Base-by-base conservation (phyloP, 768 basidiomycete genomes). In the Pleurotus citrinopileatus region DNA sequence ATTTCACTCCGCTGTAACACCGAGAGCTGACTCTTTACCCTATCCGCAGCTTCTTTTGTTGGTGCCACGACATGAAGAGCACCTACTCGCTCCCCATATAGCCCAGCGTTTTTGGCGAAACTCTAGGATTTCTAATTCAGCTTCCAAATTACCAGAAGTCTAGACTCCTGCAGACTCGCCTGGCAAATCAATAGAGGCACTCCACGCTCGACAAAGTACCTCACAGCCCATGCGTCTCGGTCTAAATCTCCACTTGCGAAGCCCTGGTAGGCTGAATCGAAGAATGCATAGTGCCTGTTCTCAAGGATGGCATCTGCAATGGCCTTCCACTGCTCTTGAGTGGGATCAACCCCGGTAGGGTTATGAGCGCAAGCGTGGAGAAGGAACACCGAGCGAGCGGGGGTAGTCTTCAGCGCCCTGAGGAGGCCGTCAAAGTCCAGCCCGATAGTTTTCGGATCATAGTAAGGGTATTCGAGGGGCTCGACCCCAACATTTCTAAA, bases 221-320 rank as follows among this genome's bases (percentile, higher is more conserved):
- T 77, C 60, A 98, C 90, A 12, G 95, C 92, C 80, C 86, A 89
- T 4, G 94, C 94, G 66, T 99, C 97, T 61, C 83, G 82, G 66
- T 95, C 87, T 63, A 97, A 75, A 67, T 93, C 85, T 1, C 95
- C 95, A 61, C 90, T 93, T 15, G 94, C 95, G 68, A 98, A 98
- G 15, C 95, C 95, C 71, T 97, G 95, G 73, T 98, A 98, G 2
- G 95, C 95, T 66, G 88, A 89, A 73, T 98, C 95, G 67, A 98
- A 93, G 73, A 96, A 95, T 27, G 87, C 87, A 64, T 84, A 96
- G 67, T 95, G 94, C 12, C 80, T 76, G 70, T 86, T 88, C 43
- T 74, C 70, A 26, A 87, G 66, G 66, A 97, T 81, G 52, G 86
- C 71, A 32, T 87, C 78, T 34, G 89, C 89, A 61, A 98, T 80